Evolutionary conservation across 345 rosid genomes (phyloP).

Genomic region (Linum usitatissimum): DNA sequence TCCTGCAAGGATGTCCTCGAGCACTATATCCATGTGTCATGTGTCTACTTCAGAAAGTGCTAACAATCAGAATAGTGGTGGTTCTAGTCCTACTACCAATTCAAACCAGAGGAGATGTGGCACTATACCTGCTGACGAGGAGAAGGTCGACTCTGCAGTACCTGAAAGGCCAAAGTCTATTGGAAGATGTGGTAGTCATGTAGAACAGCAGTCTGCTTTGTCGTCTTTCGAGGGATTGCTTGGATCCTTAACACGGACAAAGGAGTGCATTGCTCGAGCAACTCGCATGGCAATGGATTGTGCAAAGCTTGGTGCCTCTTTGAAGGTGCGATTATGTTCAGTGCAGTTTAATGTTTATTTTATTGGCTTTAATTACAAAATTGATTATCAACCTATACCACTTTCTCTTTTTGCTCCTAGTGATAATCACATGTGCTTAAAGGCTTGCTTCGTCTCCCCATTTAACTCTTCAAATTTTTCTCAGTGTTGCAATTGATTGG

Average conservation of each 20-base stretch:
- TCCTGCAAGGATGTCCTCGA: constrained; percentile 38
- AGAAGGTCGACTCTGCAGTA: constrained; percentile 31
- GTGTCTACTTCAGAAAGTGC: constrained; percentile 57
- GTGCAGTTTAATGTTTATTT: not conserved
- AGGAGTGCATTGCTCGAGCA: constrained; percentile 88
- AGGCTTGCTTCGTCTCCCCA: too few species aligned
- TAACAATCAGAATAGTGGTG: constrained; percentile 39
- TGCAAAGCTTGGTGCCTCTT: constrained; percentile 61
- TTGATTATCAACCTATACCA: not conserved
- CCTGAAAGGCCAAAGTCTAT: constrained; percentile 34
- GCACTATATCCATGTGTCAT: constrained; percentile 29
- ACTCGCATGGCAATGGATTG: constrained; percentile 87
- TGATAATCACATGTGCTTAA: too few species aligned
- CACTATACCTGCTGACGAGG: constrained; percentile 35
- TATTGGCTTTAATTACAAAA: not conserved
- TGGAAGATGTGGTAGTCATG: constrained; percentile 31
- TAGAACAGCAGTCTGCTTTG: constrained; percentile 43
- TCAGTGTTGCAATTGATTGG: too few species aligned
- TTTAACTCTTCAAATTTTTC: too few species aligned
- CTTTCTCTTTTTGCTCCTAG: too few species aligned
- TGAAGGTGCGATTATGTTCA: constrained; percentile 39
- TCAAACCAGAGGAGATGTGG: constrained; percentile 25
- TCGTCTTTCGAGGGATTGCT: constrained; percentile 64
- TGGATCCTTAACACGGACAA: constrained; percentile 68
- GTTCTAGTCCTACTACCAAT: constrained; percentile 36